Base-by-base conservation (phyloP, 768 basidiomycete genomes). In the Tremella mesenterica region DNA sequence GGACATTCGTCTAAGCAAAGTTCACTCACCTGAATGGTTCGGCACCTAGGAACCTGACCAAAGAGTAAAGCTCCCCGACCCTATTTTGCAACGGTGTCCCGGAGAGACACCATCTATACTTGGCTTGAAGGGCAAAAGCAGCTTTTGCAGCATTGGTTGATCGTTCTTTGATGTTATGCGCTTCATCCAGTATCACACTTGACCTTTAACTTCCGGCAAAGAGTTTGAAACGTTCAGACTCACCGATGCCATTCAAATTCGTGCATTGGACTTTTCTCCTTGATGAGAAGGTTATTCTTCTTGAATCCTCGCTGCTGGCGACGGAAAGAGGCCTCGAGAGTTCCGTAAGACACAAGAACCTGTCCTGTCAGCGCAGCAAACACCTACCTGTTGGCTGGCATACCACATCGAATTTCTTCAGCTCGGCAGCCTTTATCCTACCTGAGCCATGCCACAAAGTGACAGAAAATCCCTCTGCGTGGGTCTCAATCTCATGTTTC, bases 141-240 rank as follows among this genome's bases (percentile, higher is more conserved):
- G 91, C 92, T 73, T 93, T 96, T 1, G 93, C 92, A 0, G 93
- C 96, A 69, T 93, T 96, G 1, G 88, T 91, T 3, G 82, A 76
- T 3, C 93, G 82, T 69, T 97, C 93, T 67, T 97, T 97, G 77
- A 97, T 96, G 70, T 92, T 96, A 74, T 96, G 93, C 4, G 92
- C 93, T 76, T 95, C 91, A 61, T 96, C 91, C 39, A 95, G 80
- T 46, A 73, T 70, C 27, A 70, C 69, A 52, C 70, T 76, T 65
- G 27, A 54, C 53, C 18, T 58, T 62, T 41, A 71, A 56, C 33
- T 18, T 23, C 25, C 3, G 27, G 16, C 43, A 2, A 21, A 28
- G 28, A 28, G 27, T 20, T 20, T 25, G 27, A 18, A 4, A 29
- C 20, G 43, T 89, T 76, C n/a, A n/a, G n/a, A 44, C 69, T 58